Base-by-base conservation (phyloP, 2,329 filamentous ascomycete species). In the Alternaria ventricosa region DNA sequence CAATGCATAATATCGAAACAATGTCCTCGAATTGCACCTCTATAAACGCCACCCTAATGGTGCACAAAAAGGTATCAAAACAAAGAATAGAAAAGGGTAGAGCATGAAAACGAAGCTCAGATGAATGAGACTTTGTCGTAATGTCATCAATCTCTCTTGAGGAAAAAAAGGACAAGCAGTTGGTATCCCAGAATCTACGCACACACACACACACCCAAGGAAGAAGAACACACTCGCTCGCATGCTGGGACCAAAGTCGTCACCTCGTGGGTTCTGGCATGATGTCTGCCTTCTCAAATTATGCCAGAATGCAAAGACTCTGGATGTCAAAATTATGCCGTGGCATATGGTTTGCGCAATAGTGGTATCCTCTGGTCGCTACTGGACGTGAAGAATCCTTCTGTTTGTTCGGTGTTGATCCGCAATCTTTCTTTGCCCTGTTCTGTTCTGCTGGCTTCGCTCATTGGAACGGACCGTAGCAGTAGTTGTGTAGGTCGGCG, bases 21-120 rank as follows among this genome's bases (percentile, higher is more conserved):
- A 41, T 44, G 49, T 22, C 55, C 49, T 55, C 27, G 51, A 22
- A 59, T 44, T 58, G 27, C 69, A 75, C 68, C 73, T 77, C 75
- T 77, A 75, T 70, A 27, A 71, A 75, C 73, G 66, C 73, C 71
- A 56, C 65, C 71, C 72, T 73, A 69, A 65, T 55, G 59, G 57
- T 69, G 65, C 69, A 67, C 18, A 41, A 47, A 59, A 64, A 55
- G 55, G 49, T 59, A 66, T 49, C 44, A 55, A 63, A 60, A 53
- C 49, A 28, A 41, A 58, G 45, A 51, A 49, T 56, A 67, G 43
- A 30, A 23, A 18, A 60, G 25, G 13, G 25, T 18, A 61, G 44
- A 56, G 28, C 15, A 30, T 41, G 36, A 41, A 2, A 44, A 60
- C 61, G 44, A 55, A 60, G 45, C 36, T 41, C 57, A 56, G 50